A percentile compares a stretch with the other conserved stretches of the same genome.
Evolutionary conservation across 331 rosid genomes (phyloP).

Genomic region (Phaseolus coccineus): DNA sequence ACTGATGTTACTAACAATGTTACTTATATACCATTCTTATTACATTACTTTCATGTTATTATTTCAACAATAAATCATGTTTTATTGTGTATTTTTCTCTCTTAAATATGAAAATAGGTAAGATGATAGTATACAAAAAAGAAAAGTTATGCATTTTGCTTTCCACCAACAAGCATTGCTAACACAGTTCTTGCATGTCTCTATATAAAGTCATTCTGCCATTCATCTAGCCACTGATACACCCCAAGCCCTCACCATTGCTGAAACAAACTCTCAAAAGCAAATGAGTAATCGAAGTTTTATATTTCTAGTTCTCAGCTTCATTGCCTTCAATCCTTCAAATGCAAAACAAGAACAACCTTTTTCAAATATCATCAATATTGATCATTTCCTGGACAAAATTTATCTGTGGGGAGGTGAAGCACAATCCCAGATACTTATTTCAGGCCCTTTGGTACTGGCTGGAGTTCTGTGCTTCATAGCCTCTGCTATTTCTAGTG

Average conservation of each 20-base stretch:
- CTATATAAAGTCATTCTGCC: slow-evolving; percentile 43
- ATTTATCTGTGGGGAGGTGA: slow-evolving; percentile 44
- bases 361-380: slow-evolving; percentile 45
- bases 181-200: not conserved
- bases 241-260: not conserved
- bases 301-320: slow-evolving; percentile 46
- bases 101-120: not conserved
- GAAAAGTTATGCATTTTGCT: not conserved
- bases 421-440: slow-evolving; percentile 25
- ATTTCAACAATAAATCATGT: not conserved
- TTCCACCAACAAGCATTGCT: not conserved
- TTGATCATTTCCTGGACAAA: slow-evolving; percentile 41
- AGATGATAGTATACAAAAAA: not conserved
- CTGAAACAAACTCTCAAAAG: slow-evolving; percentile 20
- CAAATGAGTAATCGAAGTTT: slow-evolving; percentile 50
- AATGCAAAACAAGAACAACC: slow-evolving; percentile 61
- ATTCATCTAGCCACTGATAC: not conserved
- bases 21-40: not conserved
- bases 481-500: slow-evolving; percentile 85
- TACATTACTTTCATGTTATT: not conserved
- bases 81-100: not conserved
- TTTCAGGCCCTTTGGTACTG: slow-evolving; percentile 38
- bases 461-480: slow-evolving; percentile 69
- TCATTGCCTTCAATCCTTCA: slow-evolving; percentile 50
- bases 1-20: not conserved